Conservation (phyloP, 352 stramenopile genomes). For the Phytophthora litchii region DNA sequence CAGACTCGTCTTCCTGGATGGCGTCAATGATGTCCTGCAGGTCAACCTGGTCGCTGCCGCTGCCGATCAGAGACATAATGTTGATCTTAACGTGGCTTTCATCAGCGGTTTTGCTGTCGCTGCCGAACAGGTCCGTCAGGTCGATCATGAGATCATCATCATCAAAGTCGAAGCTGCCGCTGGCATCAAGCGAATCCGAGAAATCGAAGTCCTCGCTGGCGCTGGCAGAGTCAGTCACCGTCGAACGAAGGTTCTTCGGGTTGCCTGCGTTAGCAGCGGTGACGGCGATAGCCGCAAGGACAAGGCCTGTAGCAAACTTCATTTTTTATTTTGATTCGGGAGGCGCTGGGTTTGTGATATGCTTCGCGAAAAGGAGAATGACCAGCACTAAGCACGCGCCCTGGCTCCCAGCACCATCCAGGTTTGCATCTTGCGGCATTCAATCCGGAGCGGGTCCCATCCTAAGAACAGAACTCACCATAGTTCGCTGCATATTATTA, state of each 20-base stretch:
- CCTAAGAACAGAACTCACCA: constrained; percentile 14
- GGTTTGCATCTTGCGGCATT: constrained; percentile 22
- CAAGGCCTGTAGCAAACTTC: constrained; percentile 29
- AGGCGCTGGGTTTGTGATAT: constrained; percentile 8
- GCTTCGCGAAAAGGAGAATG: constrained; percentile 39
- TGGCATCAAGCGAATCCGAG: constrained; percentile 19
- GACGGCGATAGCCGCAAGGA: constrained; percentile 33
- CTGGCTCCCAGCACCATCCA: constrained; percentile 21
- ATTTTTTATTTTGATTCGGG: constrained; percentile 27
- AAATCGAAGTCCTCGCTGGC: constrained; percentile 22
- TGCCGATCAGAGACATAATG: constrained; percentile 32
- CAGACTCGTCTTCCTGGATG: constrained; percentile 6
- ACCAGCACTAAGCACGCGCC: constrained; percentile 6
- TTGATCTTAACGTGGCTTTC: constrained; percentile 19
- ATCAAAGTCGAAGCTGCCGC: constrained; percentile 13
- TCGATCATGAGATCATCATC: constrained; percentile 30
- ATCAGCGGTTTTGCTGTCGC: constrained; percentile 12
- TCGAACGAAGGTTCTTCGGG: constrained; percentile 17
- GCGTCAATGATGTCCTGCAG: constrained; percentile 28
- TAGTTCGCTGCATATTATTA: constrained; percentile 26
- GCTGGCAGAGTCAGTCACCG: constrained; percentile 4
- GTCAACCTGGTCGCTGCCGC: constrained; percentile 29
- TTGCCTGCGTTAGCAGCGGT: constrained; percentile 22
- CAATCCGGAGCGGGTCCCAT: constrained; percentile 35
- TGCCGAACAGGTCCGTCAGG: constrained; percentile 28